Conservation (phyloP, 2,329 filamentous ascomycete genomes). For the Neopestalotiopsis clavispora region DNA sequence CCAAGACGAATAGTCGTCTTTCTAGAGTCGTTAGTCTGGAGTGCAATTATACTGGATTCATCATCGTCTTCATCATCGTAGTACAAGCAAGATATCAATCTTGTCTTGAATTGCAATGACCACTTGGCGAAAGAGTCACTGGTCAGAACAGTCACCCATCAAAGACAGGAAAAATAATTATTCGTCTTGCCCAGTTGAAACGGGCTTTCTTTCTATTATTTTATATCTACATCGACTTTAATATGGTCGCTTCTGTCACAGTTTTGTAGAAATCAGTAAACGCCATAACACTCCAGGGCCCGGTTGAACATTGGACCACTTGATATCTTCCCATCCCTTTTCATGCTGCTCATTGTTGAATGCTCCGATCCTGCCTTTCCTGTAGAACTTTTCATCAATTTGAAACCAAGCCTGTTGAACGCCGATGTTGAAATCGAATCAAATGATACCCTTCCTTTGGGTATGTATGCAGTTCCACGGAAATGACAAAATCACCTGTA, state of each 20-base stretch:
- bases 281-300: conserved; percentile 36
- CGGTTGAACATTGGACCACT: conserved; percentile 38
- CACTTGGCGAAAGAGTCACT: no score
- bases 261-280: conserved; percentile 36
- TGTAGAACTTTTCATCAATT: conserved; percentile 37
- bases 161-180: neutral
- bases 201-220: conserved; percentile 20
- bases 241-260: conserved; percentile 27
- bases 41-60: conserved; percentile 13
- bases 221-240: conserved; percentile 24
- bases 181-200: conserved; percentile 34
- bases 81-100: no score
- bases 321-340: conserved; percentile 39
- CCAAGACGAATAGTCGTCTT: neutral
- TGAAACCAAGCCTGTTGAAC: conserved; percentile 44
- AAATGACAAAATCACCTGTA: conserved; percentile 30
- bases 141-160: neutral
- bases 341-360: conserved; percentile 40
- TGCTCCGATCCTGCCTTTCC: conserved; percentile 36
- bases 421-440: conserved; percentile 65
- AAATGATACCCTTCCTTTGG: conserved; percentile 31
- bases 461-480: conserved; percentile 40
- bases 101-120: no score
- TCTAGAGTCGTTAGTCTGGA: neutral
- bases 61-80: conserved; percentile 23